Percentiles rank a stretch among this genome's conserved stretches.
These are phyloP conservation scores for Fusarium buharicum DNA, from an alignment of 2,329 filamentous ascomycete species.

Conservation along the genomic window DNA sequence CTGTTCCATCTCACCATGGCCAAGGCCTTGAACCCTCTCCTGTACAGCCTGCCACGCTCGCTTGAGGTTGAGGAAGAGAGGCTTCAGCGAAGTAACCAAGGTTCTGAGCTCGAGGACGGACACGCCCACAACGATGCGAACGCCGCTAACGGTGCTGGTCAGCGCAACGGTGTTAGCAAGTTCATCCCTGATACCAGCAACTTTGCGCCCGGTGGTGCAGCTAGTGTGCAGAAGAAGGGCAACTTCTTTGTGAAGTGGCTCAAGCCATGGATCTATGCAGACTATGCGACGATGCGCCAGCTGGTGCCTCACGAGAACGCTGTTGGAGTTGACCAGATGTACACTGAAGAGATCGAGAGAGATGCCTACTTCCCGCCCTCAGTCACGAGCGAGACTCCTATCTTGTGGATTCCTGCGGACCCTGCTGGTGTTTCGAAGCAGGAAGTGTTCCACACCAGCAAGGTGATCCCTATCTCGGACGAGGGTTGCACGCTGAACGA, in stretches of 20 bases:
- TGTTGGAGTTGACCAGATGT: constrained; percentile 62
- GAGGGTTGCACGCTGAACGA: constrained; percentile 76
- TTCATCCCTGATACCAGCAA: constrained; percentile 33
- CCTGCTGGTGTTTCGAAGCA: constrained; percentile 74
- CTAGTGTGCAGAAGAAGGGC: constrained; percentile 56
- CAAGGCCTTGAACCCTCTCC: constrained; percentile 74
- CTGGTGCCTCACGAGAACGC: constrained; percentile 71
- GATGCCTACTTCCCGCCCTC: constrained; percentile 80
- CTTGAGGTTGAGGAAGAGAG: constrained; percentile 56
- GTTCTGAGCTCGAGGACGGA: constrained; percentile 44
- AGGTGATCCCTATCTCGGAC: constrained; percentile 77
- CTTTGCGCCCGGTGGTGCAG: constrained; percentile 38
- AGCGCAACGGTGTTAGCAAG: constrained; percentile 37
- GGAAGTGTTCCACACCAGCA: constrained; percentile 73
- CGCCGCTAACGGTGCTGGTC: constrained; percentile 24
- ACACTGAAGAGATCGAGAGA: constrained; percentile 69
- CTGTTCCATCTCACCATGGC: constrained; percentile 81
- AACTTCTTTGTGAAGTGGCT: constrained; percentile 70
- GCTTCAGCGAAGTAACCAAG: constrained; percentile 49
- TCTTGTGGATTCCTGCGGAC: constrained; percentile 82
- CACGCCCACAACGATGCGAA: constrained; percentile 25
- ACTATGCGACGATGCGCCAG: constrained; percentile 76
- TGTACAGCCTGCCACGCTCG: constrained; percentile 76
- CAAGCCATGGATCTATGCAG: constrained; percentile 79
- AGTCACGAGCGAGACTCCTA: constrained; percentile 67